A percentile compares a stretch with the other conserved stretches of the same genome.
Conservation (phyloP, 2,329 filamentous ascomycete species). For the Pyrenochaeta sp. region DNA sequence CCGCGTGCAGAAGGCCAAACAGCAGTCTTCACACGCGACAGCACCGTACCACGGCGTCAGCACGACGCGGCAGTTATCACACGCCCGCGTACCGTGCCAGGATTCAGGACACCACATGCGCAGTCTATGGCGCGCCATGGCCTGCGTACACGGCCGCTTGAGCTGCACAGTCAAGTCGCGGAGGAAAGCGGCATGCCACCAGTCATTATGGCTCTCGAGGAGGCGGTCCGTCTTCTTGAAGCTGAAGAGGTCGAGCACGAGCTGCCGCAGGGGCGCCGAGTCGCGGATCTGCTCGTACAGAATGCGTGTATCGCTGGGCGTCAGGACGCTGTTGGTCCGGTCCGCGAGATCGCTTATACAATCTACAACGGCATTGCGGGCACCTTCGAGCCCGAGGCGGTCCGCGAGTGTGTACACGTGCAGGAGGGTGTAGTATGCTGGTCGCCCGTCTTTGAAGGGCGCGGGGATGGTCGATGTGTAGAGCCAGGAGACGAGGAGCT, state of each 20-base stretch:
- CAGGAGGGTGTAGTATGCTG: constrained; percentile 60
- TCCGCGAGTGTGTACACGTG: constrained; percentile 57
- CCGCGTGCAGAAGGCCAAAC: constrained; percentile 49
- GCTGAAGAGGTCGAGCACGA: constrained; percentile 59
- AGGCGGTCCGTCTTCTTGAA: constrained; percentile 62
- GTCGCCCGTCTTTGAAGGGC: constrained; percentile 55
- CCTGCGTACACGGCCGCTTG: constrained; percentile 54
- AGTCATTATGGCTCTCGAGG: constrained; percentile 54
- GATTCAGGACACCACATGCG: constrained; percentile 50
- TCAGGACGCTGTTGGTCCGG: constrained; percentile 58
- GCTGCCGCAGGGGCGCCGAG: constrained; percentile 46
- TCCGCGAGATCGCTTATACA: constrained; percentile 55
- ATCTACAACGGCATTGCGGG: constrained; percentile 55
- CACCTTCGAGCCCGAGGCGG: constrained; percentile 54
- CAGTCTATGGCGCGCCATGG: constrained; percentile 51
- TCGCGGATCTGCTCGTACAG: constrained; percentile 55
- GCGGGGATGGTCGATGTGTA: constrained; percentile 53
- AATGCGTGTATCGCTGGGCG: constrained; percentile 57
- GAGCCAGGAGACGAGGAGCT: constrained; percentile 60
- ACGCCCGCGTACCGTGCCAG: constrained; percentile 43
- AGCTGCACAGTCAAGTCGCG: constrained; percentile 56
- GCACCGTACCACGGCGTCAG: constrained; percentile 49
- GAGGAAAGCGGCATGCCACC: constrained; percentile 58
- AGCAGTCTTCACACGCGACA: constrained; percentile 52
- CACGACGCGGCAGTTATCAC: constrained; percentile 47